Conservation (phyloP, 225 moss, liverwort and hornwort genomes). For the Pseudoscleropodium purum region DNA sequence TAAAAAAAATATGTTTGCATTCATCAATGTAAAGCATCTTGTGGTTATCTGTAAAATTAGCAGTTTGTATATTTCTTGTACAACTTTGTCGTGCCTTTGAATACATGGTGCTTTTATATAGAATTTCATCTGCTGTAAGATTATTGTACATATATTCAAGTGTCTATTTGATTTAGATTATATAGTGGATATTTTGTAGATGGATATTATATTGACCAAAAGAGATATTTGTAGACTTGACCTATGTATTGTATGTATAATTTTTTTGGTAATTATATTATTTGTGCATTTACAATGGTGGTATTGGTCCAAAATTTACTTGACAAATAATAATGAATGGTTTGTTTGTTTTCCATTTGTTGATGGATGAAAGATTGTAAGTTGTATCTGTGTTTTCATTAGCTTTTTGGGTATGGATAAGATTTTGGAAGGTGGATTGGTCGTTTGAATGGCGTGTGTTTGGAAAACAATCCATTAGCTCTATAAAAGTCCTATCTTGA, state of each 20-base stretch:
- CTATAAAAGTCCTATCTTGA: not conserved
- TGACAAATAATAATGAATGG: fast-evolving
- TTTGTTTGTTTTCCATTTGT: not conserved
- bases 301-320: not conserved
- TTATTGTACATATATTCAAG: not conserved
- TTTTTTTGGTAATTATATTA: not conserved
- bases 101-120: not conserved
- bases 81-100: fast-evolving
- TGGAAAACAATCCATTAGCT: fast-evolving
- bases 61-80: not conserved
- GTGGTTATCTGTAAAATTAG: not conserved
- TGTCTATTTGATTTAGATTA: not conserved
- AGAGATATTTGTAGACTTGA: fast-evolving
- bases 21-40: not conserved
- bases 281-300: fast-evolving
- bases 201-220: not conserved
- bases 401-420: not conserved
- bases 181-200: fast-evolving
- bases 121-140: fast-evolving
- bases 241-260: fast-evolving
- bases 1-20: fast-evolving
- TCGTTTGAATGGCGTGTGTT: fast-evolving
- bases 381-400: fast-evolving
- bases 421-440: not conserved
- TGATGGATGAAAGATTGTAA: not conserved